Evolutionary conservation across 345 rosid genomes (phyloP).

Genomic region (Mercurialis annua): DNA sequence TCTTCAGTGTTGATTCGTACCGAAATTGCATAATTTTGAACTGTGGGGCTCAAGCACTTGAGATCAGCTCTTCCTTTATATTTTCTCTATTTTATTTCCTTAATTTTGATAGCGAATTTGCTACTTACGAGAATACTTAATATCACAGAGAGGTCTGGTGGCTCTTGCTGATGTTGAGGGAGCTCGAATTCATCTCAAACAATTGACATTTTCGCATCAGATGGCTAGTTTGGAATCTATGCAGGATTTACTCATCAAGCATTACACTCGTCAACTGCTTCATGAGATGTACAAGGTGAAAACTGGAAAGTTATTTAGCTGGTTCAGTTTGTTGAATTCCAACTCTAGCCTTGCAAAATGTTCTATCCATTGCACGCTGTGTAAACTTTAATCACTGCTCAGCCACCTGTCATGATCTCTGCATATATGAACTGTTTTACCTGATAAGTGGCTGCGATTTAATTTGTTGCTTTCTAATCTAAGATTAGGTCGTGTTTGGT

Average conservation of each 20-base stretch:
- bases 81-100: background rate
- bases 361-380: background rate
- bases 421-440: background rate
- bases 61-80: background rate
- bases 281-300: slow-evolving; percentile 97
- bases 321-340: background rate
- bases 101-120: background rate
- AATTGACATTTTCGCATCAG: slow-evolving; percentile 72
- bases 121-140: slow-evolving; percentile 7
- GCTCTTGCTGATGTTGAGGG: slow-evolving; percentile 98
- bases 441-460: background rate
- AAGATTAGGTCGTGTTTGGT: slow-evolving; percentile 1
- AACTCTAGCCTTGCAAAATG: background rate
- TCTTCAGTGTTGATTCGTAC: too few relatives aligned
- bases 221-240: slow-evolving; percentile 93
- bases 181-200: slow-evolving; percentile 80
- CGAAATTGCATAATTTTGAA: too few relatives aligned
- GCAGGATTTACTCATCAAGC: slow-evolving; percentile 79
- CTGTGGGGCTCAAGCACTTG: background rate
- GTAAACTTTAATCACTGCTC: background rate
- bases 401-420: background rate
- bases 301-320: slow-evolving; percentile 1
- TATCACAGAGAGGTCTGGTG: slow-evolving; percentile 87
- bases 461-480: slow-evolving; percentile 7
- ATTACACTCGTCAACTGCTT: slow-evolving; percentile 78